These are phyloP conservation scores for Aureobasidium sp. DNA, from an alignment of 2,329 filamentous ascomycete species.

Conservation along the genomic window DNA sequence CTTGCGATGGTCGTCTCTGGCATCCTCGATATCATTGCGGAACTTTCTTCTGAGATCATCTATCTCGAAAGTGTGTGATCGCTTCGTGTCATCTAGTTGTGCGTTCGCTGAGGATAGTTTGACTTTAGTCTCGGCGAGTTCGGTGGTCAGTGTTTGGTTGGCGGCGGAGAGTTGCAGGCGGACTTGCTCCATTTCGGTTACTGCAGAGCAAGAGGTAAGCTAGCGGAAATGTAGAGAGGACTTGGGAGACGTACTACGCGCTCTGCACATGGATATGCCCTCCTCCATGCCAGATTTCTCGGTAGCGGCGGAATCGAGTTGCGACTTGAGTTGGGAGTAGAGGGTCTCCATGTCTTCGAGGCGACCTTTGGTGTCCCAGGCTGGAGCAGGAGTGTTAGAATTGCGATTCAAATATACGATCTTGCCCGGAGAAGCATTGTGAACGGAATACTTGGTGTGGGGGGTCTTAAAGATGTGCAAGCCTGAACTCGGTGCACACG, in stretches of 20 bases:
- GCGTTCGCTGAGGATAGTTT: conserved; percentile 44
- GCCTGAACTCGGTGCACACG: not conserved
- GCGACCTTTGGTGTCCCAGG: conserved; percentile 71
- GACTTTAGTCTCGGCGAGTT: conserved; percentile 57
- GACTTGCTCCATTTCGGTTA: conserved; percentile 51
- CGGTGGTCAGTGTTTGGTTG: conserved; percentile 55
- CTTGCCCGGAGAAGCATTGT: conserved; percentile 25
- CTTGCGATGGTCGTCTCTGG: conserved; percentile 47
- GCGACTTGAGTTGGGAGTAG: conserved; percentile 63
- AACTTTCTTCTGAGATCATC: conserved; percentile 49
- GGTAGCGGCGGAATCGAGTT: conserved; percentile 61
- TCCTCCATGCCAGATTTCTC: conserved; percentile 67
- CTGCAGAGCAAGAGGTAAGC: conserved; percentile 29
- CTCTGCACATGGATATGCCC: conserved; percentile 65
- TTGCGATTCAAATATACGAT: conserved; percentile 53
- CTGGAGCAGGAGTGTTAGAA: conserved; percentile 64
- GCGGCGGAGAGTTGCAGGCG: conserved; percentile 44
- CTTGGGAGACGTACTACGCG: conserved; percentile 52
- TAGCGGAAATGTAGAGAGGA: not conserved
- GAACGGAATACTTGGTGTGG: conserved; percentile 14
- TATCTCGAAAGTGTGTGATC: conserved; percentile 45
- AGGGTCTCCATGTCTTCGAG: conserved; percentile 70
- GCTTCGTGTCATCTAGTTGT: conserved; percentile 45
- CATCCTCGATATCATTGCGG: conserved; percentile 51
- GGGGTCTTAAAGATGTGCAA: conserved; percentile 14